phyloP scores from a whole-genome alignment of 1,139 yeast genomes.

The Pneumocystis canis region DNA sequence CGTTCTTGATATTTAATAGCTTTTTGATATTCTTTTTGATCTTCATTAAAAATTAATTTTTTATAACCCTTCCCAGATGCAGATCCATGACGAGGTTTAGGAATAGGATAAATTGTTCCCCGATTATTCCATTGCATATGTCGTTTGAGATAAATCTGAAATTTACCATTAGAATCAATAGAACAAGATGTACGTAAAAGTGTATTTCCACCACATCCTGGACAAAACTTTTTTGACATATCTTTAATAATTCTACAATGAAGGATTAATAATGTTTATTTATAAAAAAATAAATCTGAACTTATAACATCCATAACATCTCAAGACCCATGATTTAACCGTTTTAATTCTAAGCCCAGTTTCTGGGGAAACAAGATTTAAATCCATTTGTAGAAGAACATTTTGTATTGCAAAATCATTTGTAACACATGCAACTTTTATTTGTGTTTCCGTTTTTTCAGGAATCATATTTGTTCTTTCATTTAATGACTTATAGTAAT shows the following conservation, averaged over 20 bases:
- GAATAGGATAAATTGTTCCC: slow-evolving; percentile 67
- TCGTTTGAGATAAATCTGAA: slow-evolving; percentile 79
- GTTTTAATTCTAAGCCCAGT: slow-evolving; percentile 75
- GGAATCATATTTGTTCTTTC: slow-evolving; percentile 21
- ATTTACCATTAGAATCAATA: slow-evolving; percentile 59
- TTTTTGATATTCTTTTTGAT: slow-evolving; percentile 82
- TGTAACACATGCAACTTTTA: slow-evolving; percentile 72
- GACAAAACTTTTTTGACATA: slow-evolving; percentile 69
- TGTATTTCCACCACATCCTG: slow-evolving; percentile 91
- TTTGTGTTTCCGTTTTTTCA: slow-evolving; percentile 12
- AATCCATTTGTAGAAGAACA: slow-evolving; percentile 79
- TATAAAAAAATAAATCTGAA: slow-evolving; percentile 21
- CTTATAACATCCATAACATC: slow-evolving; percentile 94
- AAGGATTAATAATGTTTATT: slow-evolving; percentile 37
- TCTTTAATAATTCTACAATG: slow-evolving; percentile 19
- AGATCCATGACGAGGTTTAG: slow-evolving; percentile 26
- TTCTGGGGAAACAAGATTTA: slow-evolving; percentile 69
- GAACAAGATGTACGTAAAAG: slow-evolving; percentile 76
- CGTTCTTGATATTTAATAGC: slow-evolving; percentile 28
- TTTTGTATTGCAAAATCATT: slow-evolving; percentile 98
- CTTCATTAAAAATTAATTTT: slow-evolving; percentile 38
- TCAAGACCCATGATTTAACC: slow-evolving; percentile 79
- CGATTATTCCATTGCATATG: slow-evolving; percentile 89
- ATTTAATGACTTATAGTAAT: slow-evolving; percentile 31
- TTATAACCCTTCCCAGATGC: slow-evolving; percentile 12